These are phyloP conservation scores for Platanthera guangdongensis DNA, from an alignment of 106 monocot genomes.

Conservation along the genomic window DNA sequence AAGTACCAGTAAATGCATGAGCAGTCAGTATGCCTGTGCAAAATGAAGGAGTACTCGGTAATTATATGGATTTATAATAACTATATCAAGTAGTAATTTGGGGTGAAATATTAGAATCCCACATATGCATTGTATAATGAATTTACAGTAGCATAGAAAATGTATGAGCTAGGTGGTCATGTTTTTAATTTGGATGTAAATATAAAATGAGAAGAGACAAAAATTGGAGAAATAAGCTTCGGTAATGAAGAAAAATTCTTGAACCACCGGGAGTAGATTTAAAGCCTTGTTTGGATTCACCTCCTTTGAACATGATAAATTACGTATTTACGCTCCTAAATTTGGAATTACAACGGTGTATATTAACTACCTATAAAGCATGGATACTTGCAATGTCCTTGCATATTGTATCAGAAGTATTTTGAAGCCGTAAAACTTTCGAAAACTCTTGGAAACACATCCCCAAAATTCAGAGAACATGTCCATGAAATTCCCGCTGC, in stretches of 20 bases:
- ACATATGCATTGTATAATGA: background rate
- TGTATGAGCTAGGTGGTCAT: background rate
- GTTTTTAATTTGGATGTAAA: background rate
- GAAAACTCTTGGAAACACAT: too few relatives aligned
- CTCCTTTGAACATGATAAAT: too few relatives aligned
- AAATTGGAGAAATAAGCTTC: background rate
- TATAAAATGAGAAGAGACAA: background rate
- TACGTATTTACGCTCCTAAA: too few relatives aligned
- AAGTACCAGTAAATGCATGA: conserved; percentile 64
- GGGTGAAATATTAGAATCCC: background rate
- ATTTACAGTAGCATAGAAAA: background rate
- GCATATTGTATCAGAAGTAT: too few relatives aligned
- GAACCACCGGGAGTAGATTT: background rate
- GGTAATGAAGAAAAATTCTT: background rate
- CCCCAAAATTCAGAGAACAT: too few relatives aligned
- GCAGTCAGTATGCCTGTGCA: conserved; percentile 15
- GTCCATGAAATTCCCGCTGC: too few relatives aligned
- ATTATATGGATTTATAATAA: background rate
- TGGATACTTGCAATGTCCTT: too few relatives aligned
- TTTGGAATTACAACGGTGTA: too few relatives aligned
- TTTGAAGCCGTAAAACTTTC: too few relatives aligned
- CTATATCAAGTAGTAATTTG: background rate
- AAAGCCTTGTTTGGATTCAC: background rate
- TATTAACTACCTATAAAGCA: too few relatives aligned
- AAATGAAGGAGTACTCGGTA: background rate